A percentile compares a stretch with the other conserved stretches of the same genome.
phyloP scores from a whole-genome alignment of 2,329 filamentous ascomycete genomes.

The Dendryphion nanum region DNA sequence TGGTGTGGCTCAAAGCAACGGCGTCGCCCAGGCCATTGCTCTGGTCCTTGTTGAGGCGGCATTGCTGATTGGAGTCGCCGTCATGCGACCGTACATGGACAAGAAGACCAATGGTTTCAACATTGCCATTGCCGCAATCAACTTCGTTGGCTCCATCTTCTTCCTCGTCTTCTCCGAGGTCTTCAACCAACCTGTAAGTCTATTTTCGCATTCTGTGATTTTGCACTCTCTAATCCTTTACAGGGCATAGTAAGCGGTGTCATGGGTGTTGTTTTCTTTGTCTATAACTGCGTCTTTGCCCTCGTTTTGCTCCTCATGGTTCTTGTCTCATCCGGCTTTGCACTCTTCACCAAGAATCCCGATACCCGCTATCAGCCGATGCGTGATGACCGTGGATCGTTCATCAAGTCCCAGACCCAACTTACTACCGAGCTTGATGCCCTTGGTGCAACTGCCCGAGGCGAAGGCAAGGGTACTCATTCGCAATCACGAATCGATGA shows the following conservation, averaged over 20 bases:
- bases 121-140: constrained; percentile 84
- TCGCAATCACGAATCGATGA: constrained; percentile 63
- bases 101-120: constrained; percentile 98
- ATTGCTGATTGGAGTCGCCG: constrained; percentile 72
- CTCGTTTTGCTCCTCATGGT: constrained; percentile 81
- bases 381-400: constrained; percentile 92
- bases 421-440: constrained; percentile 88
- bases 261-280: constrained; percentile 85
- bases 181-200: constrained; percentile 73
- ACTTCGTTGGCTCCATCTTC: constrained; percentile 89
- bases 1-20: constrained; percentile 70
- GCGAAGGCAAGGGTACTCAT: constrained; percentile 59
- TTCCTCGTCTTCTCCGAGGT: constrained; percentile 83
- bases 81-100: constrained; percentile 95
- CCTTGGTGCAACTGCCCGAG: constrained; percentile 81
- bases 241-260: constrained; percentile 77
- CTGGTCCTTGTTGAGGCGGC: constrained; percentile 79
- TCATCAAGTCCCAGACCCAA: constrained; percentile 93
- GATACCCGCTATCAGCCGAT: constrained; percentile 95
- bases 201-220: neutral
- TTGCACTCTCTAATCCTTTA: constrained; percentile 16
- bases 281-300: constrained; percentile 81
- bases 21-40: constrained; percentile 74
- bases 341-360: constrained; percentile 87
- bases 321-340: constrained; percentile 72